Conservation (phyloP, 2,329 filamentous ascomycete genomes). For the Nectriaceae sp. region DNA sequence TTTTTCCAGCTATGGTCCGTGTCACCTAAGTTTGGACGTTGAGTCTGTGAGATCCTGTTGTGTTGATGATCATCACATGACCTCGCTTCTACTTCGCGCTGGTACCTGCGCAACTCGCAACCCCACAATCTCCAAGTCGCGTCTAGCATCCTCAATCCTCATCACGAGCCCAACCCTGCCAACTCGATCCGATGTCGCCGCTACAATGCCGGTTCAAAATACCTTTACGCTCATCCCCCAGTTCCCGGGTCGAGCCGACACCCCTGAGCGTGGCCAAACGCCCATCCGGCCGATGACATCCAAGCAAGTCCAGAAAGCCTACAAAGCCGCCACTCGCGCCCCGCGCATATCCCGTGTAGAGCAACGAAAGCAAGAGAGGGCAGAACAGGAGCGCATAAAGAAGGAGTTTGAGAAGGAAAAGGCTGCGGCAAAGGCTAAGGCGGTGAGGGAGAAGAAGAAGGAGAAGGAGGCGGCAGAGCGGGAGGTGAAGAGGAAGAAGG, state of each 20-base stretch:
- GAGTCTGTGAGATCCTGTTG: too few relatives aligned
- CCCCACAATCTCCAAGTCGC: constrained; percentile 11
- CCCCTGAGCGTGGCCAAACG: constrained; percentile 9
- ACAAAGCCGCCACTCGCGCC: constrained; percentile 35
- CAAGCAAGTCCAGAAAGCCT: constrained; percentile 42
- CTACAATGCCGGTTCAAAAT: constrained; percentile 40
- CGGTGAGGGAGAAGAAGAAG: constrained; percentile 56
- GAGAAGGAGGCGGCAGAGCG: constrained; percentile 52
- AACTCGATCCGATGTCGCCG: constrained; percentile 17
- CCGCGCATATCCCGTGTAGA: constrained; percentile 44
- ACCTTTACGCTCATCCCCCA: constrained; percentile 48
- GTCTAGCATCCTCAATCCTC: constrained; percentile 1
- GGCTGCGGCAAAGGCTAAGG: constrained; percentile 48
- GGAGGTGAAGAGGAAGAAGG: constrained; percentile 52
- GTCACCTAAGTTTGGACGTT: too few relatives aligned
- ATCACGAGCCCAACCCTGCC: background rate
- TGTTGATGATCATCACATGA: constrained; percentile 25
- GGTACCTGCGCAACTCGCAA: constrained; percentile 5
- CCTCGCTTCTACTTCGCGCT: constrained; percentile 28
- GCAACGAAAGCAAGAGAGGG: constrained; percentile 40
- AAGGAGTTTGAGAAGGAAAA: constrained; percentile 54
- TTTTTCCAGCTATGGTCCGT: too few relatives aligned
- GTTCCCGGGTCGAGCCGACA: constrained; percentile 22
- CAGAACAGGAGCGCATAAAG: constrained; percentile 57
- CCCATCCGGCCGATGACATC: constrained; percentile 41